Conservation (phyloP, 2,329 filamentous ascomycete species). For the Pseudocercospora crystallina region DNA sequence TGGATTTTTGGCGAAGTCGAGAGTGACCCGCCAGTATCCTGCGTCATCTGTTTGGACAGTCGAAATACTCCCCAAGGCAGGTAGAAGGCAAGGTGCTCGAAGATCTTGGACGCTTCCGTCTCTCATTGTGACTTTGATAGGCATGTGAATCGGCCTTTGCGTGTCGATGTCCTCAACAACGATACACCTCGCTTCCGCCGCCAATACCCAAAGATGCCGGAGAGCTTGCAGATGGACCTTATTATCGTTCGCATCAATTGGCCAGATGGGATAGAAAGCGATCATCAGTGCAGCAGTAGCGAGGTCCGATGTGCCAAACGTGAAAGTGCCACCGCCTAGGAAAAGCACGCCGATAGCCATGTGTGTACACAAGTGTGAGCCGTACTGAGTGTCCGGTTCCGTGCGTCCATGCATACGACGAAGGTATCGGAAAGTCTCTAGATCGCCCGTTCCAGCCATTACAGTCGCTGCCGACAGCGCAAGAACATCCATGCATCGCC, state of each 20-base stretch:
- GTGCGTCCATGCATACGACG: slow-evolving; percentile 85
- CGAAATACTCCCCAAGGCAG: slow-evolving; percentile 64
- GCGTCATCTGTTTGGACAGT: slow-evolving; percentile 63
- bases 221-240: slow-evolving; percentile 93
- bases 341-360: slow-evolving; percentile 90
- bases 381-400: slow-evolving; percentile 81
- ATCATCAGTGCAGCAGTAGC: slow-evolving; percentile 83
- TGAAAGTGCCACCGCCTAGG: slow-evolving; percentile 86
- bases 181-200: slow-evolving; percentile 84
- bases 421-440: slow-evolving; percentile 79
- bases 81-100: slow-evolving; percentile 59
- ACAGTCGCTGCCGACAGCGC: slow-evolving; percentile 80
- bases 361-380: slow-evolving; percentile 89
- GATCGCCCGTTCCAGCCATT: slow-evolving; percentile 93
- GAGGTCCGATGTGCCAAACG: slow-evolving; percentile 83
- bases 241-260: slow-evolving; percentile 86
- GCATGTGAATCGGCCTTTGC: slow-evolving; percentile 67
- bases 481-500: slow-evolving; percentile 87
- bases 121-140: slow-evolving; percentile 29
- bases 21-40: slow-evolving; percentile 76
- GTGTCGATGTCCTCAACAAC: slow-evolving; percentile 85
- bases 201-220: slow-evolving; percentile 94
- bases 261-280: slow-evolving; percentile 92
- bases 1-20: slow-evolving; percentile 69
- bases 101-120: slow-evolving; percentile 33